Conservation (phyloP, 1,139 yeast genomes). For the Candida sanyaensis region DNA sequence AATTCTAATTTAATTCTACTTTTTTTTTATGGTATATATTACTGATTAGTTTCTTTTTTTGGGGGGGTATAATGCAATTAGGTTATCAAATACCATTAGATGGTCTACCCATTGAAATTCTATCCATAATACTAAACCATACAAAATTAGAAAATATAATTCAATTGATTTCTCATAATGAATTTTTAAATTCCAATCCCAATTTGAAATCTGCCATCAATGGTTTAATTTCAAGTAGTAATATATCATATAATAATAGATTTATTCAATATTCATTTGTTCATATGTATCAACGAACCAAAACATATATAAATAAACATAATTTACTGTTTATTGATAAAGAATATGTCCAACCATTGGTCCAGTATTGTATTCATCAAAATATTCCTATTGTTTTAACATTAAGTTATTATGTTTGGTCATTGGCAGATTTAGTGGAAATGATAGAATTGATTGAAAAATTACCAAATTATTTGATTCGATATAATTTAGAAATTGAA, state of each 20-base stretch:
- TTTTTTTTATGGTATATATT: too few relatives aligned
- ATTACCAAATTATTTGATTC: constrained; percentile 4
- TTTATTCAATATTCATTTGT: constrained; percentile 14
- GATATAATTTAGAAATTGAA: constrained; percentile 24
- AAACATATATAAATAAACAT: constrained; percentile 14
- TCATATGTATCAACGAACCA: constrained; percentile 18
- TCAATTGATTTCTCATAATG: constrained; percentile 7
- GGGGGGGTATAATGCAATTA: neutral
- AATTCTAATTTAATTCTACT: neutral
- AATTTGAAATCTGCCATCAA: constrained; percentile 8
- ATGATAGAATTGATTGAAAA: constrained; percentile 13
- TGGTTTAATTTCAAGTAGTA: constrained; percentile 8
- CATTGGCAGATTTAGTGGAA: constrained; percentile 19
- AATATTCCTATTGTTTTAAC: constrained; percentile 14
- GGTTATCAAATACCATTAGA: neutral
- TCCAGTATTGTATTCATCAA: constrained; percentile 8
- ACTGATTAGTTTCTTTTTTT: too few relatives aligned
- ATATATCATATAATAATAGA: constrained; percentile 17
- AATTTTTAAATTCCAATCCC: constrained; percentile 11
- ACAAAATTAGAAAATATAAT: constrained; percentile 10
- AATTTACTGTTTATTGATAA: constrained; percentile 9
- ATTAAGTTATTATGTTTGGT: constrained; percentile 24
- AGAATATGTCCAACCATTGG: constrained; percentile 3
- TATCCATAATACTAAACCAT: constrained; percentile 10
- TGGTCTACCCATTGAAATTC: constrained; percentile 12